Evolutionary conservation across 768 basidiomycete species (phyloP), one percentile per base, ranked within the genome.

Genomic region (Tremella yokohamensis): DNA sequence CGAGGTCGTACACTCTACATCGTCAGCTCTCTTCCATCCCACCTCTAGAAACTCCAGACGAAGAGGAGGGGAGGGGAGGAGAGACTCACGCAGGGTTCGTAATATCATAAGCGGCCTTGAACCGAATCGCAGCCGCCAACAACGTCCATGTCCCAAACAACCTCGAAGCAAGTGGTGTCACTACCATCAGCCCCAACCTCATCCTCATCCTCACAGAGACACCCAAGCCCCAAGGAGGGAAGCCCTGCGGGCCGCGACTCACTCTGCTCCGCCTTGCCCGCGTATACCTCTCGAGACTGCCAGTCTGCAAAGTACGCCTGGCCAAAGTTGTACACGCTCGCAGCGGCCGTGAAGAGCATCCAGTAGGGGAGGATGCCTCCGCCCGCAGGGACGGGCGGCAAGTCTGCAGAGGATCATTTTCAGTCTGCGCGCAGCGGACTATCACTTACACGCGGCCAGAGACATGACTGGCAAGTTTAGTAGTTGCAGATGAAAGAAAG

Each of bases 61-160:
- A 40, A 20, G 37, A 3, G 25, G 24, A 58, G 11, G 6, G 11
- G 40, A 8, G 2, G 26, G 62, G 9, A n/a, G 22, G 19, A 15
- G 20, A 34, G 3, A 79, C 85, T 63, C 72, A 93, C 94, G 82
- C 79, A 78, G 89, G 89, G 70, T 84, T 81, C 57, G 85, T 79
- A 64, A 97, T 88, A 73, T 97, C 81, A 78, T 92, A 97, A 6
- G 94, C 91, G 11, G 90, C 89, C 66, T 92, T 92, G 49, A 81
- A 79, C 37, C 94, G 85, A 49, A 98, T 84, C 47, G 87, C 79
- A 20, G 88, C 89, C 8, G 90, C 84, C 3, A 87, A 86, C 51
- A 94, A 75, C 0, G 93, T 97, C 94, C 94, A 99, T 1, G 84
- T 82, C 0, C 83, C 93, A 73, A 96, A 96, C 3, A 91, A 89